phyloP scores from a whole-genome alignment of 768 basidiomycete species.

The Tulasnella sp. region DNA sequence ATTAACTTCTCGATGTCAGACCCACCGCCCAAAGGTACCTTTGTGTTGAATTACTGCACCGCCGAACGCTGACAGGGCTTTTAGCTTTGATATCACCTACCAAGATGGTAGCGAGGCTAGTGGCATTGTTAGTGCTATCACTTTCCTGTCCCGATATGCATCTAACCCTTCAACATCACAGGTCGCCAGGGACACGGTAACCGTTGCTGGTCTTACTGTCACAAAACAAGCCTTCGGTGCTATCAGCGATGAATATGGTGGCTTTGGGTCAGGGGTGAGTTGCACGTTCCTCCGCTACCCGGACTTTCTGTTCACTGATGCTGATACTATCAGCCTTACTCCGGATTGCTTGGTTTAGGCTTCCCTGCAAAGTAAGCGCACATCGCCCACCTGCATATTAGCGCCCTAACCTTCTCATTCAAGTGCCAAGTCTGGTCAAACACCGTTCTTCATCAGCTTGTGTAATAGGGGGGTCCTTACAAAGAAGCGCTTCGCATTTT shows the following conservation, averaged over 20 bases:
- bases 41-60: too few species aligned
- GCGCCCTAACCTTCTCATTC: not conserved
- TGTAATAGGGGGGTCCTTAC: slow-evolving; percentile 19
- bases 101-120: not conserved
- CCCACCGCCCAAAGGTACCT: too few species aligned
- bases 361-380: slow-evolving; percentile 3
- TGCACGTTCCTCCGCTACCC: not conserved
- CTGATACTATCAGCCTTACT: slow-evolving; percentile 30
- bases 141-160: not conserved
- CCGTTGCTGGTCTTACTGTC: slow-evolving; percentile 36
- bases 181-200: slow-evolving; percentile 34
- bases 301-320: slow-evolving; percentile 16
- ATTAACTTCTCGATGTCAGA: too few species aligned
- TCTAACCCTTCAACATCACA: not conserved
- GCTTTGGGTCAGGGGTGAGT: not conserved
- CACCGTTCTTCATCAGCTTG: slow-evolving; percentile 24
- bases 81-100: not conserved
- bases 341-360: slow-evolving; percentile 3
- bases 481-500: slow-evolving; percentile 24
- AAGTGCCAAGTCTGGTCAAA: slow-evolving; percentile 9
- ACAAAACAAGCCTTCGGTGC: slow-evolving; percentile 36
- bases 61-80: too few species aligned
- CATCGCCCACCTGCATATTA: not conserved
- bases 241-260: slow-evolving; percentile 32
- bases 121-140: not conserved